Base-by-base conservation (phyloP, 352 stramenopile genomes). In the Globisporangium abappressorium region DNA sequence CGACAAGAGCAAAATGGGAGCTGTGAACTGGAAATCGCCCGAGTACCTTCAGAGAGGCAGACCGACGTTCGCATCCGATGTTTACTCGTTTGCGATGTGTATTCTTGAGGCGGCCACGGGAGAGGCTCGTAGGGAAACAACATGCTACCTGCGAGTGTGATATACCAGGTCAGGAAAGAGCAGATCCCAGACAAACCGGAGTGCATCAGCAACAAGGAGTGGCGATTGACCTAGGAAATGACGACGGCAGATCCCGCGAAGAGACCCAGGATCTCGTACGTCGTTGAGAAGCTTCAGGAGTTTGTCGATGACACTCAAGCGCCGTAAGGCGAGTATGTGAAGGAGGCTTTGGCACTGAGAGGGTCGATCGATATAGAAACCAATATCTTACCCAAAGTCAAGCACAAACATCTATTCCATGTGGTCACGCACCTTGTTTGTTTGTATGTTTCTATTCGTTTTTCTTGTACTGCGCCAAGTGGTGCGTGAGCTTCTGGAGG, bases 21-120 rank as follows among this genome's bases (percentile, higher is more conserved):
- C 55, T 6, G 33, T 43, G 26, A 38, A 61, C 55, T 61, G 56
- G 56, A 43, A 22, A 22, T 62, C 56, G 33, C 33, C 56, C 15
- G 56, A 62, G 33, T 62, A 62, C 30, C 56, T 61, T 20, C 3
- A 33, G 4, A 14, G 28, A 49, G 20, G 33, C 12, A 20, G 56
- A 49, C 56, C 56, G 15, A 62, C 56, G 15, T 30, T 70, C 22
- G 33, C 41, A 2, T 46, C 60, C n/a, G 83, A 77, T 4, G 53
- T 92, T 6, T 34, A 54, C 26, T 91, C 79, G 66, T 57, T 91
- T 22, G 80, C 92, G 2, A 57, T 57, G 53, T 57, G 36, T 5
- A 61, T 61, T 7, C 15, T 61, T 5, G 55, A 61, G 33, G 55
- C 28, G 8, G 26, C 18, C 26, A 46, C 54, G 24, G 54, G 28